Conservation (phyloP, 1,284 basidiomycete genomes). For the Leccinum pachyderme region DNA sequence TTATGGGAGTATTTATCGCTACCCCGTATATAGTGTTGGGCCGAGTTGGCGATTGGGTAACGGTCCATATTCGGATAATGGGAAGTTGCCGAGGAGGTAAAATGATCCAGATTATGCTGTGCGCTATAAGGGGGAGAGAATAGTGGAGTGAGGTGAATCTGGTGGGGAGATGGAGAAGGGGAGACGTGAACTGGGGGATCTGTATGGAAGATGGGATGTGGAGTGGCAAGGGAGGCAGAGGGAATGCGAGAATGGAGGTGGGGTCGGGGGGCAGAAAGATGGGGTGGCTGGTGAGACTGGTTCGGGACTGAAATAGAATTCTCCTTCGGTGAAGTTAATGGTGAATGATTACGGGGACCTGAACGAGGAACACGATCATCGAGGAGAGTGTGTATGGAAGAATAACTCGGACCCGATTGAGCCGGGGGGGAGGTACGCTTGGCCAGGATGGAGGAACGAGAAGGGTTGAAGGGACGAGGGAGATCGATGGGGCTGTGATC, state of each 20-base stretch:
- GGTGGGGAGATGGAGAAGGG: conserved; percentile 44
- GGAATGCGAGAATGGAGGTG: conserved; percentile 1
- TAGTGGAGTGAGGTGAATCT: conserved; percentile 37
- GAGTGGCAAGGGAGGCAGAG: conserved; percentile 5
- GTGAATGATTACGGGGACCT: conserved; percentile 11
- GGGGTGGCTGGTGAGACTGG: conserved; percentile 15
- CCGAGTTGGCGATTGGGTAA: conserved; percentile 36
- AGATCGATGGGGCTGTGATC: conserved; percentile 2
- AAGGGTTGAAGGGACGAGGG: background rate
- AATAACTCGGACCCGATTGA: conserved; percentile 16
- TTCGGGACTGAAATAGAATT: conserved; percentile 14
- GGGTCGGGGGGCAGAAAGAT: conserved; percentile 6
- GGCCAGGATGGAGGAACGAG: conserved; percentile 9
- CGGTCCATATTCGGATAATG: conserved; percentile 36
- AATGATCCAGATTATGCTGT: conserved; percentile 44
- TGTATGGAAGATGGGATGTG: background rate
- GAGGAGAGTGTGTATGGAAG: conserved; percentile 7
- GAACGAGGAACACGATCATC: conserved; percentile 16
- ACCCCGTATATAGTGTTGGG: conserved; percentile 37
- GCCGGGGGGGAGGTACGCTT: background rate
- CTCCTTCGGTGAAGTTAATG: conserved; percentile 13
- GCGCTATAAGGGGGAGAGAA: conserved; percentile 44
- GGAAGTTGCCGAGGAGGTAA: conserved; percentile 40
- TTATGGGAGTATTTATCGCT: conserved; percentile 41
- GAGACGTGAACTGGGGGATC: conserved; percentile 32